phyloP scores from a whole-genome alignment of 2,329 filamentous ascomycete species.

The Pseudogymnoascus sp. region DNA sequence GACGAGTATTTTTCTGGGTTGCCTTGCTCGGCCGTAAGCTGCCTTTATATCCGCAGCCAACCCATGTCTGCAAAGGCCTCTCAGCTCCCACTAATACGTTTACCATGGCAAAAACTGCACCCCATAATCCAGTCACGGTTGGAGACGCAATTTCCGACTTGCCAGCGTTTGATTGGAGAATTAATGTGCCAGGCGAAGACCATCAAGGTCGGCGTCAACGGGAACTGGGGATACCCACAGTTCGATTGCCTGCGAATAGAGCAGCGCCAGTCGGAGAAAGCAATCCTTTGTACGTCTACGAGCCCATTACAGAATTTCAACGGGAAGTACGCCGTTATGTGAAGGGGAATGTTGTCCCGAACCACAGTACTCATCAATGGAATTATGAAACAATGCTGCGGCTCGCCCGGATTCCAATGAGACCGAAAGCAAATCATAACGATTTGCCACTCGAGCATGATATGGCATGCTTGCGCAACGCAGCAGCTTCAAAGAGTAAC shows the following conservation, averaged over 20 bases:
- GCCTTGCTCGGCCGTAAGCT: constrained; percentile 11
- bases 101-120: constrained; percentile 12
- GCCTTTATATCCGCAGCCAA: constrained; percentile 16
- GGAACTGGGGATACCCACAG: neutral
- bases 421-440: neutral
- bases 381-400: neutral
- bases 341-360: neutral
- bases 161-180: constrained; percentile 8
- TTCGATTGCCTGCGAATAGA: neutral
- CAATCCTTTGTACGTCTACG: neutral
- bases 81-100: neutral
- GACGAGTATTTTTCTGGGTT: constrained; percentile 17
- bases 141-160: constrained; percentile 16
- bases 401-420: neutral
- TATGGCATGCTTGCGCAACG: neutral
- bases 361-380: neutral
- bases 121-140: constrained; percentile 12
- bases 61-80: neutral
- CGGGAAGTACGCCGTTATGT: constrained; percentile 1
- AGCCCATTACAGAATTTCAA: constrained; percentile 2
- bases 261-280: neutral
- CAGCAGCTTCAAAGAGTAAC: neutral
- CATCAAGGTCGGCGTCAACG: neutral
- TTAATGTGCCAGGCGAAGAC: neutral
- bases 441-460: neutral